Conservation (phyloP, 371 early-diverging fungal genomes). For the Lichtheimia corymbifera region DNA sequence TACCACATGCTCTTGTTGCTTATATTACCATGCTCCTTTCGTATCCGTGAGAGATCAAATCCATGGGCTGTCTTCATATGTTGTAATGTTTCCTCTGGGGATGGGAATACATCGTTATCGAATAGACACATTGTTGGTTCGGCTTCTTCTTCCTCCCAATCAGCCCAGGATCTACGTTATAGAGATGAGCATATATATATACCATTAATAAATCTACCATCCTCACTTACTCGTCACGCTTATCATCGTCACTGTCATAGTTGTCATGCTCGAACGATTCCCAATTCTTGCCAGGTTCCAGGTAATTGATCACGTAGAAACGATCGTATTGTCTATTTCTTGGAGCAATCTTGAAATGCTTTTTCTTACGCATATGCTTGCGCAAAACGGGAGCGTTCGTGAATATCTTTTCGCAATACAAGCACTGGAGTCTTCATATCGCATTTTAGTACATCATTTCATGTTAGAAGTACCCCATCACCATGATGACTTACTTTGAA, state of each 20-base stretch:
- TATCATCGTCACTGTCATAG: constrained; percentile 79
- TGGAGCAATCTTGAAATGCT: constrained; percentile 93
- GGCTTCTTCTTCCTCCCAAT: constrained; percentile 79
- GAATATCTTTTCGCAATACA: constrained; percentile 95
- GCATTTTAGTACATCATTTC: constrained; percentile 1
- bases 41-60: constrained; percentile 73
- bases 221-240: constrained; percentile 58
- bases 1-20: background rate
- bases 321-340: constrained; percentile 90
- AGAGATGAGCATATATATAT: background rate
- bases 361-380: constrained; percentile 98
- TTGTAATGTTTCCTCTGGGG: constrained; percentile 65
- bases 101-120: constrained; percentile 62
- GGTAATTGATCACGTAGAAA: constrained; percentile 94
- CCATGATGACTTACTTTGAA: constrained; percentile 48
- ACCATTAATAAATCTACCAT: background rate
- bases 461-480: background rate
- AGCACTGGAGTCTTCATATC: constrained; percentile 72
- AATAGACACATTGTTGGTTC: constrained; percentile 78
- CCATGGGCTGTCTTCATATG: constrained; percentile 76
- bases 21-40: constrained; percentile 47
- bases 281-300: constrained; percentile 93
- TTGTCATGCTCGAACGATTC: constrained; percentile 82
- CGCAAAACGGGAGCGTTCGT: constrained; percentile 85
- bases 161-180: constrained; percentile 64